These are phyloP conservation scores for Fusarium mexicanum DNA, from an alignment of 2,329 filamentous ascomycete species.

Conservation along the genomic window DNA sequence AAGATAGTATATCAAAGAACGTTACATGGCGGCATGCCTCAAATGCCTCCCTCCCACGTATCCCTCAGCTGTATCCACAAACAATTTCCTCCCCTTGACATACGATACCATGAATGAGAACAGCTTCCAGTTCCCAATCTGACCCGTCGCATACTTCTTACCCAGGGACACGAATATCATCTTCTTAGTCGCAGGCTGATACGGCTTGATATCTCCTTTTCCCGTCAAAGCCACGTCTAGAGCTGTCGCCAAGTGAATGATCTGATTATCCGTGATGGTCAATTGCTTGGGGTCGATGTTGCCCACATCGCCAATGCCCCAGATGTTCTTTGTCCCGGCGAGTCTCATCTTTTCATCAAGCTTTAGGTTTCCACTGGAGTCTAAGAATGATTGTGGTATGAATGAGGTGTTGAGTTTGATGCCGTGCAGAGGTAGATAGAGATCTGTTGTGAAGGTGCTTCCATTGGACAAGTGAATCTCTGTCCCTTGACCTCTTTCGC, in stretches of 20 bases:
- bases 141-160: constrained; percentile 43
- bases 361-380: constrained; percentile 46
- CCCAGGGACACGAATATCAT: constrained; percentile 46
- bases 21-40: constrained; percentile 43
- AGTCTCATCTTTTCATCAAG: constrained; percentile 49
- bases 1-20: not conserved
- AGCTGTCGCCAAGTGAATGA: constrained; percentile 46
- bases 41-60: constrained; percentile 45
- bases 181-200: constrained; percentile 37
- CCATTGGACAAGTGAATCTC: constrained; percentile 46
- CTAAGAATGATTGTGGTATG: constrained; percentile 47
- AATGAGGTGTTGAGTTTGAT: constrained; percentile 55
- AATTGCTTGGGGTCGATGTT: constrained; percentile 53
- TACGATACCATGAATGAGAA: constrained; percentile 46
- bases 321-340: constrained; percentile 49
- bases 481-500: constrained; percentile 1
- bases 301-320: constrained; percentile 55
- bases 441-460: constrained; percentile 45
- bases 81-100: constrained; percentile 48
- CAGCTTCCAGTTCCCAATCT: constrained; percentile 48
- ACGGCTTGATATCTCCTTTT: constrained; percentile 6
- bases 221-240: constrained; percentile 43
- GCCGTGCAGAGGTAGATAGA: constrained; percentile 59
- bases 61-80: constrained; percentile 45
- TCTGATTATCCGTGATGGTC: constrained; percentile 46